These are phyloP conservation scores for Lecanoromycetidae sp. DNA, from an alignment of 2,329 filamentous ascomycete species.

Conservation along the genomic window DNA sequence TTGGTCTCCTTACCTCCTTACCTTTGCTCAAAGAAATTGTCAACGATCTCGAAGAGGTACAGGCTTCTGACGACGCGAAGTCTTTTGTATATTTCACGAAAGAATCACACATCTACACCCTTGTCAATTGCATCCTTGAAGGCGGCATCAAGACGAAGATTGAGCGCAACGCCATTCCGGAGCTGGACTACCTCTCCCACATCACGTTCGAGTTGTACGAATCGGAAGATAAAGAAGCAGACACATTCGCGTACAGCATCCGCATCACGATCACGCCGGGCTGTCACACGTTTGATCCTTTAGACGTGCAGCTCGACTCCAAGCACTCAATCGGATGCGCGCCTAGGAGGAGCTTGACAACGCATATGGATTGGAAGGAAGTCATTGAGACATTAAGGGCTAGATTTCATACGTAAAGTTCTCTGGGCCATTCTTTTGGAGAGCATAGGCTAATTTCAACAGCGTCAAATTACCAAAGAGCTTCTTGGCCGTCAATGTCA, in stretches of 20 bases:
- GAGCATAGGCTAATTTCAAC: neutral
- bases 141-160: conserved; percentile 97
- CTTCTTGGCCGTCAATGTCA: conserved; percentile 40
- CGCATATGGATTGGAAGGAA: conserved; percentile 89
- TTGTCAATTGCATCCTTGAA: conserved; percentile 94
- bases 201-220: conserved; percentile 98
- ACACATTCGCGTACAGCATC: conserved; percentile 85
- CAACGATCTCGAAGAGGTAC: conserved; percentile 90
- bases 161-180: conserved; percentile 83
- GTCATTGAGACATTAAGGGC: conserved; percentile 91
- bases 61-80: conserved; percentile 86
- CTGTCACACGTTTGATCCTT: conserved; percentile 89
- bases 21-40: conserved; percentile 95
- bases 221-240: conserved; percentile 66
- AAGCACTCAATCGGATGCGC: conserved; percentile 94
- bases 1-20: conserved; percentile 83
- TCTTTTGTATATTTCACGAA: conserved; percentile 99
- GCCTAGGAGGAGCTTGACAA: conserved; percentile 75
- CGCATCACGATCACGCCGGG: conserved; percentile 91
- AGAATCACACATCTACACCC: conserved; percentile 95
- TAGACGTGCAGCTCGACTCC: conserved; percentile 92
- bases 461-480: conserved; percentile 41
- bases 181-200: conserved; percentile 92
- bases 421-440: conserved; percentile 9
- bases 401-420: conserved; percentile 80